These are phyloP conservation scores for Xylariaceae sp. DNA, from an alignment of 2,329 filamentous ascomycete genomes.

Conservation along the genomic window DNA sequence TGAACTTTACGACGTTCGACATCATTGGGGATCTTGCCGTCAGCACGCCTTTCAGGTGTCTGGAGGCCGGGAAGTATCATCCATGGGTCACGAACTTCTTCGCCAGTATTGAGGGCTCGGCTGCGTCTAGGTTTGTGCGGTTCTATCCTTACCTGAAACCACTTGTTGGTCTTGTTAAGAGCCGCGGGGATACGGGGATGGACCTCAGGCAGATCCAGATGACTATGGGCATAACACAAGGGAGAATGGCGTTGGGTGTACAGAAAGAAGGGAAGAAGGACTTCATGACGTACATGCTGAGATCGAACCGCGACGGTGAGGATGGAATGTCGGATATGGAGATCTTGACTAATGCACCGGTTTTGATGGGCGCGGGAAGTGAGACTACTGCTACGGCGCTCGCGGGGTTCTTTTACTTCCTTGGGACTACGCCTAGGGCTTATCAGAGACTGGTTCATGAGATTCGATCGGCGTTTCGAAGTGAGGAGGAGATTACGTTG, in stretches of 20 bases:
- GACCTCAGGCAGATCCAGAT: not conserved
- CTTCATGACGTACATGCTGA: constrained; percentile 11
- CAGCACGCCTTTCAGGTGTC: constrained; percentile 16
- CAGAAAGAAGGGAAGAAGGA: constrained; percentile 3
- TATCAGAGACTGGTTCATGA: constrained; percentile 34
- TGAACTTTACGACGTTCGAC: constrained; percentile 19
- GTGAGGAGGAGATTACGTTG: constrained; percentile 27
- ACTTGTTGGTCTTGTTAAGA: not conserved
- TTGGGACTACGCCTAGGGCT: constrained; percentile 30
- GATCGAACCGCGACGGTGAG: constrained; percentile 3
- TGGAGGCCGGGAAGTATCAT: constrained; percentile 10
- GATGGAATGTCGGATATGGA: not conserved
- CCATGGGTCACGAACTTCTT: constrained; percentile 18
- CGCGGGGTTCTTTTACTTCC: constrained; percentile 27
- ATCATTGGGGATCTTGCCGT: constrained; percentile 21
- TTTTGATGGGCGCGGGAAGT: constrained; percentile 7
- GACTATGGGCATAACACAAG: not conserved
- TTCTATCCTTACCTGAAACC: not conserved
- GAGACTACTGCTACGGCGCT: constrained; percentile 10
- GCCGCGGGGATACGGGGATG: not conserved
- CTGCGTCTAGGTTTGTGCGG: not conserved
- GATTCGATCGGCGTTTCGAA: constrained; percentile 34
- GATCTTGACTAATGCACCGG: constrained; percentile 1
- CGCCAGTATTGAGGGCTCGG: not conserved
- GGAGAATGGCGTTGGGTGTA: constrained; percentile 1